Percentiles rank a stretch among this genome's conserved stretches.
phyloP scores from a whole-genome alignment of 768 basidiomycete genomes.

The Naematelia aurantialba region DNA sequence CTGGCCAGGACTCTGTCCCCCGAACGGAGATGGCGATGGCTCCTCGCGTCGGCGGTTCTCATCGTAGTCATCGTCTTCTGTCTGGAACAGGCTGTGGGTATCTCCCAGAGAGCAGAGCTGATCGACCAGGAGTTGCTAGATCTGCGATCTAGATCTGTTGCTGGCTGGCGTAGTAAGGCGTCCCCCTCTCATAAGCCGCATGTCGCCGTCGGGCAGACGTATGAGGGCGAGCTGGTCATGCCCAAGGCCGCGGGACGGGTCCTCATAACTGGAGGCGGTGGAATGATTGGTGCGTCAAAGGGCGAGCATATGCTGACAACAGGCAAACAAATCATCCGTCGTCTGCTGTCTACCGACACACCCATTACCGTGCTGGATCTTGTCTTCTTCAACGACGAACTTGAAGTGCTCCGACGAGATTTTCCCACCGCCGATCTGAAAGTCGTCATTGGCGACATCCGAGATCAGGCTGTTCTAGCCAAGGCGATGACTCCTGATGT shows the following conservation, averaged over 20 bases:
- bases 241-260: conserved; percentile 13
- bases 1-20: neutral
- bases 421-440: conserved; percentile 10
- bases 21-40: neutral
- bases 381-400: conserved; percentile 25
- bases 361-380: conserved; percentile 26
- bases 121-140: neutral
- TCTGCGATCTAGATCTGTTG: neutral
- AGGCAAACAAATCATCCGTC: conserved; percentile 28
- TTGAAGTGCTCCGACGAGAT: conserved; percentile 18
- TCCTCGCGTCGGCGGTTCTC: neutral
- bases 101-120: neutral
- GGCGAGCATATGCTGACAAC: neutral
- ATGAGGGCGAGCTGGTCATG: neutral
- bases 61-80: neutral
- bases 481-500: conserved; percentile 21
- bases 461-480: conserved; percentile 13
- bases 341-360: conserved; percentile 16
- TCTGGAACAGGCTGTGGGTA: neutral
- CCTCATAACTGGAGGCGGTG: conserved; percentile 28
- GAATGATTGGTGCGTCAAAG: conserved; percentile 26
- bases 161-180: neutral
- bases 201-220: neutral
- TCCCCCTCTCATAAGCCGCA: neutral
- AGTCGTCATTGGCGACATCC: conserved; percentile 26